Percentiles rank a stretch among this genome's conserved stretches.
Conservation (phyloP, 257 asterid genomes). For the Coffea canephora region DNA sequence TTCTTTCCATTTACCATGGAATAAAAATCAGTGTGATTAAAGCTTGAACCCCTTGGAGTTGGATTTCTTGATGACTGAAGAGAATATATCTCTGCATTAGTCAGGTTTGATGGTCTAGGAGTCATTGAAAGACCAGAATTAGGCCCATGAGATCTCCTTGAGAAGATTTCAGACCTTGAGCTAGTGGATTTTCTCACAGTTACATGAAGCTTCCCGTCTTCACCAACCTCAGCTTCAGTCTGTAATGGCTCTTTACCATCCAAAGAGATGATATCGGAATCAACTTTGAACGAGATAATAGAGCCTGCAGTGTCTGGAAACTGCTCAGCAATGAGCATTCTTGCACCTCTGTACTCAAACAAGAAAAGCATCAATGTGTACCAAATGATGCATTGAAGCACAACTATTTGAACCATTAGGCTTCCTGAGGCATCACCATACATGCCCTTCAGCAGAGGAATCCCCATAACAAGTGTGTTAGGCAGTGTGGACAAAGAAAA, state of each 20-base stretch:
- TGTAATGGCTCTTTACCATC: slow-evolving; percentile 52
- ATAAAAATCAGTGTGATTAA: slow-evolving; percentile 46
- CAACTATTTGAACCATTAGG: slow-evolving; percentile 51
- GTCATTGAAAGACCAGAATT: slow-evolving; percentile 46
- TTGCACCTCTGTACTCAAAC: slow-evolving; percentile 50
- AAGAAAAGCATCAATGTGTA: slow-evolving; percentile 50
- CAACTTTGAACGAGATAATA: slow-evolving; percentile 43
- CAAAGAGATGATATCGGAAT: slow-evolving; percentile 45
- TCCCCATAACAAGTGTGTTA: slow-evolving; percentile 54
- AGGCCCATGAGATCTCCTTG: slow-evolving; percentile 41
- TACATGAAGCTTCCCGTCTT: slow-evolving; percentile 51
- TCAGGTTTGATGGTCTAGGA: slow-evolving; percentile 47
- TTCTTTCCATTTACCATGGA: slow-evolving; percentile 46
- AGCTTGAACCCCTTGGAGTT: slow-evolving; percentile 50
- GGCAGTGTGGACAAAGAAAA: slow-evolving; percentile 48
- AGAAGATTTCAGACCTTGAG: slow-evolving; percentile 48
- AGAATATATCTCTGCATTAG: slow-evolving; percentile 51
- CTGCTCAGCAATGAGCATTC: slow-evolving; percentile 50
- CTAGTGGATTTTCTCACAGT: slow-evolving; percentile 47
- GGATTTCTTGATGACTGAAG: slow-evolving; percentile 54
- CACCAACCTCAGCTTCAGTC: slow-evolving; percentile 49
- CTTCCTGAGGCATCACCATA: slow-evolving; percentile 47
- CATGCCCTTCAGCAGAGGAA: slow-evolving; percentile 50
- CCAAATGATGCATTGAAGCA: slow-evolving; percentile 52
- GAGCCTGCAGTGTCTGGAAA: slow-evolving; percentile 48